phyloP scores from a whole-genome alignment of 352 stramenopile species.

The Pythium aquatile region DNA sequence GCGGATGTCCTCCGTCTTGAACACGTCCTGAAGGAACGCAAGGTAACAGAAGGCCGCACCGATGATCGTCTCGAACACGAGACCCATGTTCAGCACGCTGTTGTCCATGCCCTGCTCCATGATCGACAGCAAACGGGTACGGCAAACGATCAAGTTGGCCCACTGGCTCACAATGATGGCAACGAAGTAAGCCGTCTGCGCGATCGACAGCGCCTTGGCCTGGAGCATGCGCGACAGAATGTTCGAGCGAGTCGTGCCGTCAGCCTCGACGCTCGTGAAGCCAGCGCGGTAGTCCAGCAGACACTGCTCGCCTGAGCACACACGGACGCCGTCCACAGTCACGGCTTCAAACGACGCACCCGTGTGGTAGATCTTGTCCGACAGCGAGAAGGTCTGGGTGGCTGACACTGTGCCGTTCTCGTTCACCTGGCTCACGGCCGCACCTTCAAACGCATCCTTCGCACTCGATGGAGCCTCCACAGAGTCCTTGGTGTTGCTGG shows the following conservation, averaged over 20 bases:
- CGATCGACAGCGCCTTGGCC: conserved; percentile 65
- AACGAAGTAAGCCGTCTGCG: conserved; percentile 81
- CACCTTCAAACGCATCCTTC: background rate
- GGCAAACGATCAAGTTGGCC: conserved; percentile 84
- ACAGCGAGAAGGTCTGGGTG: background rate
- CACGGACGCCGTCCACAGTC: conserved; percentile 16
- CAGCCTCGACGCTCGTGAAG: conserved; percentile 35
- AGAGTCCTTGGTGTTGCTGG: background rate
- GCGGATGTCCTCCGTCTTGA: conserved; percentile 73
- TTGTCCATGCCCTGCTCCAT: conserved; percentile 86
- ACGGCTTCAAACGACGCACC: background rate
- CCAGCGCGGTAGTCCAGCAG: conserved; percentile 24
- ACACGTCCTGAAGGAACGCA: conserved; percentile 57
- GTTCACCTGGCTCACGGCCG: background rate
- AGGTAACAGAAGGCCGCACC: conserved; percentile 76
- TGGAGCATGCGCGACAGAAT: conserved; percentile 78
- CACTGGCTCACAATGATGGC: conserved; percentile 82
- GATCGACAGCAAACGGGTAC: conserved; percentile 84
- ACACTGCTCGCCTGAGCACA: conserved; percentile 38
- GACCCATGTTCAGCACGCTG: conserved; percentile 84
- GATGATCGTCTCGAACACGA: conserved; percentile 85
- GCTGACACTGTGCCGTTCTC: background rate
- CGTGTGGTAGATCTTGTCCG: background rate
- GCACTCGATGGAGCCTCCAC: background rate
- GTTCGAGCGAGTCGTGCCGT: conserved; percentile 40